A percentile compares a stretch with the other conserved stretches of the same genome.
phyloP scores from a whole-genome alignment of 768 basidiomycete species.

The Lactarius sp. region DNA sequence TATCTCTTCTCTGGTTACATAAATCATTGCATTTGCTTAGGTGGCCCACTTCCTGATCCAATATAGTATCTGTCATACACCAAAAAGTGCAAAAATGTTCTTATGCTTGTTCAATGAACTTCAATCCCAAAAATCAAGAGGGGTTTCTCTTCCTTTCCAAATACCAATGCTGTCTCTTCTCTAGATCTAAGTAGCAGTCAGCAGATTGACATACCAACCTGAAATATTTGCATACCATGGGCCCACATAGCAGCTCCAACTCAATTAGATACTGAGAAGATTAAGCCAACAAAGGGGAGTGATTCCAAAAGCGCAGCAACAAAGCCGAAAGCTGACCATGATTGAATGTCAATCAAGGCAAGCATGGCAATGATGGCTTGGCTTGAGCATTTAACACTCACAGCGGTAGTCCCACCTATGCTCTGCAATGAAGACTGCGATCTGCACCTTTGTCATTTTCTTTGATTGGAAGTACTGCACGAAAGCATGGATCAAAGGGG shows the following conservation, averaged over 20 bases:
- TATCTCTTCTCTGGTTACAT: no score
- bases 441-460: slow-evolving; percentile 66
- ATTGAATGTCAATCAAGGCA: background rate
- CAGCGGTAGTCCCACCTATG: slow-evolving; percentile 85
- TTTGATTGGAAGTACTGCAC: slow-evolving; percentile 81
- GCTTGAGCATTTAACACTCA: slow-evolving; percentile 32
- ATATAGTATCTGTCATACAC: no score
- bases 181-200: slow-evolving; percentile 43
- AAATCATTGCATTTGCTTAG: no score
- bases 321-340: slow-evolving; percentile 71
- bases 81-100: no score
- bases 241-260: slow-evolving; percentile 96
- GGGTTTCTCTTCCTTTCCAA: slow-evolving; percentile 31
- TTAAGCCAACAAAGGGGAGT: slow-evolving; percentile 73
- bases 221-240: slow-evolving; percentile 46
- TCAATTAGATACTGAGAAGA: slow-evolving; percentile 82
- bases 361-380: background rate
- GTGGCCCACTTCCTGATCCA: no score
- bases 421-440: slow-evolving; percentile 79
- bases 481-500: slow-evolving; percentile 1
- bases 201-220: background rate
- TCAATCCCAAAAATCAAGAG: background rate
- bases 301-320: slow-evolving; percentile 75
- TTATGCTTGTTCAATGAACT: no score
- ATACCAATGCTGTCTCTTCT: slow-evolving; percentile 51